Conservation (phyloP, 306 rosid species). For the Quercus wislizeni region DNA sequence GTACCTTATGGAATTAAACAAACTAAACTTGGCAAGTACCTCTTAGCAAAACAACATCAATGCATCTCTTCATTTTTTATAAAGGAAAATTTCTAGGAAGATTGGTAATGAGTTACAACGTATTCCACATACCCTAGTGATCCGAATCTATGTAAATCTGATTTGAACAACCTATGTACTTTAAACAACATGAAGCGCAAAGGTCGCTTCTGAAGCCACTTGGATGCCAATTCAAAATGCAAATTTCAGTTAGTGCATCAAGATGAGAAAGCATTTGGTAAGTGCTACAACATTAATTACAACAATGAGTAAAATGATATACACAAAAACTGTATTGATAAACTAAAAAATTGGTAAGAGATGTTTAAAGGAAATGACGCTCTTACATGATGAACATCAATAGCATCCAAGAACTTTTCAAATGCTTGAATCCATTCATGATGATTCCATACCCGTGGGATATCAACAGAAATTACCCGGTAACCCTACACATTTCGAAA, state of each 20-base stretch:
- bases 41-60: neutral
- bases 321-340: constrained; percentile 9
- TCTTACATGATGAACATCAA: constrained; percentile 93
- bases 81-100: neutral
- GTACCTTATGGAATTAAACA: neutral
- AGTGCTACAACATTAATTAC: constrained; percentile 9
- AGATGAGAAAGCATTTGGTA: neutral
- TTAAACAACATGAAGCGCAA: constrained; percentile 4
- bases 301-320: constrained; percentile 1
- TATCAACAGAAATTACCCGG: constrained; percentile 91
- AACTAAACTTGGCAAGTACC: neutral
- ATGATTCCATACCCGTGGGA: constrained; percentile 93
- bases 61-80: neutral
- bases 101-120: neutral
- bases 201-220: constrained; percentile 5
- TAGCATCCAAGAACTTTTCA: constrained; percentile 98
- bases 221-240: constrained; percentile 4
- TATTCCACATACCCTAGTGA: neutral
- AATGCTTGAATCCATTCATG: constrained; percentile 93
- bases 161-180: neutral
- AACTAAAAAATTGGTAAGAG: constrained; percentile 2
- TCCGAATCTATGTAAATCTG: neutral
- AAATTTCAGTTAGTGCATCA: neutral
- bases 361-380: constrained; percentile 15
- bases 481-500: constrained; percentile 66